These are phyloP conservation scores for Xylaria bambusicola DNA, from an alignment of 495 filamentous ascomycete species.

Conservation along the genomic window DNA sequence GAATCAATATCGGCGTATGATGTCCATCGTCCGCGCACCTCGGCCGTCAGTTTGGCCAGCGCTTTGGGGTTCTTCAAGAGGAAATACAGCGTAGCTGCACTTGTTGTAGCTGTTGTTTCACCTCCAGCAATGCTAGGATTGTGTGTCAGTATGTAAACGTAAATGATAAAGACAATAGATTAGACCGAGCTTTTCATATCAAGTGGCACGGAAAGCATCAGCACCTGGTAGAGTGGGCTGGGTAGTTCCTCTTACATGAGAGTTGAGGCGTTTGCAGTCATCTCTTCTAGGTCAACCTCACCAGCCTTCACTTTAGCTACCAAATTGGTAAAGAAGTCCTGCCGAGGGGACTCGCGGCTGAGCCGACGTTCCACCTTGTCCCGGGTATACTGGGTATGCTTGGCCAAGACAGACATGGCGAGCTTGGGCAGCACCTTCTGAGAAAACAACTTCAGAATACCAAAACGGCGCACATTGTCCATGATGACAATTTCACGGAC, in stretches of 20 bases:
- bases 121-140: slow-evolving; percentile 31
- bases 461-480: slow-evolving; percentile 19
- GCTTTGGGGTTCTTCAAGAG: slow-evolving; percentile 14
- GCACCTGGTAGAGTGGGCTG: background rate
- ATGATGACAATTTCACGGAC: slow-evolving; percentile 10
- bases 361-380: slow-evolving; percentile 4
- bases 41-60: slow-evolving; percentile 6
- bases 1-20: slow-evolving; percentile 21
- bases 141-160: background rate
- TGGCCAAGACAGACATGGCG: slow-evolving; percentile 3
- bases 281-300: slow-evolving; percentile 27
- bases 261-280: slow-evolving; percentile 25
- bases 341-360: slow-evolving; percentile 15
- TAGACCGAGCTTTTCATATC: too few relatives aligned
- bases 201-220: too few relatives aligned
- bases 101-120: slow-evolving; percentile 27
- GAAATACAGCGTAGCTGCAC: slow-evolving; percentile 25
- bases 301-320: slow-evolving; percentile 26
- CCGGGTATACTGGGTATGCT: slow-evolving; percentile 8
- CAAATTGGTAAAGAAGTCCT: slow-evolving; percentile 30
- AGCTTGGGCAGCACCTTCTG: background rate
- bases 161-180: too few relatives aligned
- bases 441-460: background rate
- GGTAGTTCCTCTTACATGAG: slow-evolving; percentile 20
- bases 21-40: slow-evolving; percentile 18